Evolutionary conservation across 164 flowering plant genomes (phyloP), one percentile per base, ranked within the genome.

Genomic region (Saururus chinensis): DNA sequence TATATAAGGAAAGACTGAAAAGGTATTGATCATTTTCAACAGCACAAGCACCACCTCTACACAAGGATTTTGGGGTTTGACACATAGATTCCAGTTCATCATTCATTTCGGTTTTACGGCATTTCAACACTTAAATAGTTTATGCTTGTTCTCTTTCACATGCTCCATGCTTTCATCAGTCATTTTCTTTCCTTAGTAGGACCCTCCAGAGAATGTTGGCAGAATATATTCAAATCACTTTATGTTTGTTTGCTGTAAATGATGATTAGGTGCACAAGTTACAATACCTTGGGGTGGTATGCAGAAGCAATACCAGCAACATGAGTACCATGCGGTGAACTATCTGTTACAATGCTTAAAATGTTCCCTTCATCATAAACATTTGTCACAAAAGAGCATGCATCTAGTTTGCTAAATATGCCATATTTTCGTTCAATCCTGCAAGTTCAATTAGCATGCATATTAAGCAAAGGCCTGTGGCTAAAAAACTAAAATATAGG

Each of bases 231-330:
- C n/a, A n/a, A n/a, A n/a, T n/a, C n/a, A n/a, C n/a, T n/a, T n/a
- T n/a, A n/a, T n/a, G n/a, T n/a, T n/a, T n/a, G n/a, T n/a, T n/a
- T n/a, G n/a, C n/a, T n/a, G n/a, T n/a, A n/a, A n/a, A 8, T 45
- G 17, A 45, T 45, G 17, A 12, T 45, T 9, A 45, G 17, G 49
- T 17, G 17, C 17, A 12, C 49, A 45, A 9, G 4, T 45, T 13
- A 12, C 24, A 60, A 41, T 77, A 93, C 98, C 88, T 86, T 73
- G 19, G 90, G 83, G 69, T 93, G 89, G 80, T 81, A 88, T 69
- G 99, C 97, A 71, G 95, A 69, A 66, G 99, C 84, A 64, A 93
- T 93, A 40, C 99, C 97, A 73, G 99, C 96, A 82, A 93, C 99
- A 82, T 93, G 99, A 73, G 99, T 93, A 20, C 88, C 99, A 81